These are phyloP conservation scores for Acacia confusa DNA, from an alignment of 306 rosid species.

Conservation along the genomic window DNA sequence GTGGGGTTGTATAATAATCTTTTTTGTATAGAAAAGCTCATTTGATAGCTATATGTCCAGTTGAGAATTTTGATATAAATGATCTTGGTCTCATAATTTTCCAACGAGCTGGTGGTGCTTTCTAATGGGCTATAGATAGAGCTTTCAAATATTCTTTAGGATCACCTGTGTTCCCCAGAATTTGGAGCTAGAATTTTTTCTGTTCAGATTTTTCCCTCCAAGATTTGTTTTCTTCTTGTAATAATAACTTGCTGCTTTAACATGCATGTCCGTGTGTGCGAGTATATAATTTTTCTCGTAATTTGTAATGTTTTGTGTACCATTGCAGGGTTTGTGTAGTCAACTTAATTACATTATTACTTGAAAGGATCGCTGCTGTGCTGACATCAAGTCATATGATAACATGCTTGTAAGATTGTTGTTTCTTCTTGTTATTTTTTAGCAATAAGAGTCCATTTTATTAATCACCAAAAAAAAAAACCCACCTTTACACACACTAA, in stretches of 20 bases:
- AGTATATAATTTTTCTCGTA: constrained; percentile 8
- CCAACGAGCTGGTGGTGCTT: background rate
- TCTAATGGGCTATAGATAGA: background rate
- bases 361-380: constrained; percentile 64
- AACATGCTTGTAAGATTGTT: constrained; percentile 69
- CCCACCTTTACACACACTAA: too few species aligned
- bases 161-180: background rate
- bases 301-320: constrained; percentile 8
- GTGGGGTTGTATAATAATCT: too few species aligned
- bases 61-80: background rate
- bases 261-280: constrained; percentile 11
- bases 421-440: constrained; percentile 53
- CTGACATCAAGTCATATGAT: constrained; percentile 77
- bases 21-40: background rate
- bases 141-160: background rate
- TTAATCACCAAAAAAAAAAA: too few species aligned
- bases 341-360: constrained; percentile 72
- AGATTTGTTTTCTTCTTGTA: background rate
- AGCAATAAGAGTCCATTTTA: too few species aligned
- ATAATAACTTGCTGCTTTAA: background rate
- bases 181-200: background rate
- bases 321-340: constrained; percentile 91
- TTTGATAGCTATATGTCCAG: background rate
- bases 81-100: background rate
- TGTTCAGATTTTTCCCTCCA: background rate